Evolutionary conservation across 306 rosid genomes (phyloP).

Genomic region (Cyclanthera cordifolia): DNA sequence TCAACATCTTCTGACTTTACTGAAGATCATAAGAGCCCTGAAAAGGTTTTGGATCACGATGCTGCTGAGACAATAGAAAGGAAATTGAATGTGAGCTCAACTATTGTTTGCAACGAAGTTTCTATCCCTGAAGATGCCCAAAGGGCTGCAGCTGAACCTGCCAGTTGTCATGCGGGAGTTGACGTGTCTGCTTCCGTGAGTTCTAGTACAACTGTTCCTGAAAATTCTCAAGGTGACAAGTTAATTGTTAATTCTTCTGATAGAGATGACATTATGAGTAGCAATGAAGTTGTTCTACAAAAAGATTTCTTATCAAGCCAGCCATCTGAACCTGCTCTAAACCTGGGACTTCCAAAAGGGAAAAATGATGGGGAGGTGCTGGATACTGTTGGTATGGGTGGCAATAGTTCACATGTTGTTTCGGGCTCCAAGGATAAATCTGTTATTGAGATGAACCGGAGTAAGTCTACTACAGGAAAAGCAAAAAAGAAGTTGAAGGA

Average conservation of each 20-base stretch:
- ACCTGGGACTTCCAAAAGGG: constrained; percentile 25
- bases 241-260: constrained; percentile 17
- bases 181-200: constrained; percentile 17
- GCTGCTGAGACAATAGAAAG: constrained; percentile 16
- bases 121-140: constrained; percentile 21
- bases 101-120: constrained; percentile 17
- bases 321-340: constrained; percentile 17
- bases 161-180: constrained; percentile 25
- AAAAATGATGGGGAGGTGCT: constrained; percentile 29
- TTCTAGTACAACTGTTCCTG: constrained; percentile 21
- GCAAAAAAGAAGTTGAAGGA: constrained; percentile 49
- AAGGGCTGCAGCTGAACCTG: constrained; percentile 25
- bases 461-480: constrained; percentile 27
- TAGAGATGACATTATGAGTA: constrained; percentile 25
- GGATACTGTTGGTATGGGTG: constrained; percentile 30
- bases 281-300: constrained; percentile 20
- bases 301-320: constrained; percentile 23
- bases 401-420: constrained; percentile 19
- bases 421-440: constrained; percentile 42
- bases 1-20: constrained; percentile 20
- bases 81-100: no score
- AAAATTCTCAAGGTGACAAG: constrained; percentile 12
- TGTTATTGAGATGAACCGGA: constrained; percentile 36
- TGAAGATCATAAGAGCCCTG: constrained; percentile 17
- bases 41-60: constrained; percentile 16